phyloP scores from a whole-genome alignment of 2,329 filamentous ascomycete species.

The Calonectria leucothoes region DNA sequence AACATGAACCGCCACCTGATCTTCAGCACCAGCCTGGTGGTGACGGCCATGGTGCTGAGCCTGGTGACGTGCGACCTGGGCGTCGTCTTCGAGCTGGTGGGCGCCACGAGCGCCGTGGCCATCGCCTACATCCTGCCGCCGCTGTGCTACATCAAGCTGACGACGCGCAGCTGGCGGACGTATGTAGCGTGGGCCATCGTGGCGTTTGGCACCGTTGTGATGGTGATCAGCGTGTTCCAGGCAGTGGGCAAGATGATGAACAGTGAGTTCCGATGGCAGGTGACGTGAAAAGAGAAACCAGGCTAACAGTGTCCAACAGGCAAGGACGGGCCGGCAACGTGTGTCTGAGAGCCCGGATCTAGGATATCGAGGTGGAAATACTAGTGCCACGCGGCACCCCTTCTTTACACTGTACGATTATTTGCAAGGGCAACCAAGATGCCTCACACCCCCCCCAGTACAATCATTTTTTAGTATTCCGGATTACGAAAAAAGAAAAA shows the following conservation, averaged over 20 bases:
- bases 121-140: slow-evolving; percentile 96
- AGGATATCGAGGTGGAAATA: background rate
- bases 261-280: slow-evolving; percentile 49
- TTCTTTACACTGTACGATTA: slow-evolving; percentile 15
- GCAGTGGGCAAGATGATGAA: slow-evolving; percentile 75
- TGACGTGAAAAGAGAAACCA: background rate
- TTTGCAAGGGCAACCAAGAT: slow-evolving; percentile 4
- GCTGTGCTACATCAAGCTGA: slow-evolving; percentile 94
- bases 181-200: slow-evolving; percentile 79
- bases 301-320: slow-evolving; percentile 33
- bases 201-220: slow-evolving; percentile 81
- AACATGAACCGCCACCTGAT: slow-evolving; percentile 86
- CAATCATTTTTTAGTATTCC: background rate
- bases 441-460: background rate
- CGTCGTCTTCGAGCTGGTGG: slow-evolving; percentile 94
- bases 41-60: slow-evolving; percentile 79
- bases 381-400: background rate
- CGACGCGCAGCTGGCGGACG: slow-evolving; percentile 79
- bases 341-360: slow-evolving; percentile 30
- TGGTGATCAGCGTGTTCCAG: slow-evolving; percentile 83
- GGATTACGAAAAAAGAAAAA: background rate
- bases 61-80: slow-evolving; percentile 94
- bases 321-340: slow-evolving; percentile 41
- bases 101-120: slow-evolving; percentile 92
- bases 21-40: slow-evolving; percentile 86